Evolutionary conservation across 805 yeast species (phyloP), one percentile per base, ranked within the genome.

Genomic region (Kodamaea kakaduensis): DNA sequence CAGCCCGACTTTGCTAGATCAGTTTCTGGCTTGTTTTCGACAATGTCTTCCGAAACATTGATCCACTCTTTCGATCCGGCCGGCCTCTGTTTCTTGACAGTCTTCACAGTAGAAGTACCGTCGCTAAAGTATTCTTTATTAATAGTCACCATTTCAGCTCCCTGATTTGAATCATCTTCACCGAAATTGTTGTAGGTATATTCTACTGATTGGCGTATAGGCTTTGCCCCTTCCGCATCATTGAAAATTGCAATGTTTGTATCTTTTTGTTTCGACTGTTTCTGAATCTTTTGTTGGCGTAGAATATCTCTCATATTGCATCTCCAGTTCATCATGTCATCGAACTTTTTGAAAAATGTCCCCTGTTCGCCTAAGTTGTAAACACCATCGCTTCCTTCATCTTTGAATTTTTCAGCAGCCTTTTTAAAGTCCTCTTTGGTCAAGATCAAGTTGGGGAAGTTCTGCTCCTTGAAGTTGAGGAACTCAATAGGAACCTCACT

Each of bases 301-400:
- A 18, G 29, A 26, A 26, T 26, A 8, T 15, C 29, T 9, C 29
- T 26, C 29, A 26, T 77, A 25, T 67, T 61, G n/a, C 69, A 55
- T 47, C 70, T 74, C 89, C 93, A 87, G 38, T 73, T 73, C 52
- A 88, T 58, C 42, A 71, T 77, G 22, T 76, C 82, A 17, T 77
- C 77, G 54, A 74, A 81, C 35, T 75, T 81, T 16, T 67, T 66
- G 64, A 86, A 88, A 56, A 72, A 84, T 6, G 68, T 38, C 1
- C 87, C 88, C 38, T 67, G 56, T 22, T 64, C 62, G 30, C 79
- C 75, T 36, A 66, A 55, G 43, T 66, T 68, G 41, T 58, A 48
- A 5, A 42, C 46, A 6, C 51, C 52, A 10, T 44, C 41, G 6
- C 21, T n/a, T 3, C 30, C 26, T 9, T 31, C 25, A 10, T 31